Percentiles rank a stretch among this genome's conserved stretches.
Evolutionary conservation across 805 yeast genomes (phyloP).

Genomic region (Wickerhamomyces rabaulensis): DNA sequence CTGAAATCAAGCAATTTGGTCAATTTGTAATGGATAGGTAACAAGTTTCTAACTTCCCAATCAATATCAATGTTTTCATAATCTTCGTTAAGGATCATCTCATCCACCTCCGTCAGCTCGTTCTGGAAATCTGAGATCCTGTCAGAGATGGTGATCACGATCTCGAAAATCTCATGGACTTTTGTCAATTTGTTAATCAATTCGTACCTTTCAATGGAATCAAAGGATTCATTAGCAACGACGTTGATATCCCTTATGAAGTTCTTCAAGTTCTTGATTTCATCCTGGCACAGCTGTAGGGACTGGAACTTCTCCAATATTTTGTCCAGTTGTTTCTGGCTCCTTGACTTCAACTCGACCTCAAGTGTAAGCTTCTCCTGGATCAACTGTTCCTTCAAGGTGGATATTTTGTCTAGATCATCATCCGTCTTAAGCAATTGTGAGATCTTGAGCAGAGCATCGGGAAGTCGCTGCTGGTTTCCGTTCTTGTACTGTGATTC

Average conservation of each 20-base stretch:
- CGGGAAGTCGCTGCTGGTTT: background rate
- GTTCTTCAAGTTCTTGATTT: slow-evolving; percentile 45
- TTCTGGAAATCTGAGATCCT: slow-evolving; percentile 54
- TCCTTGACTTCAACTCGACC: slow-evolving; percentile 35
- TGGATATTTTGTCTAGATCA: slow-evolving; percentile 50
- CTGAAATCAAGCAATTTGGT: slow-evolving; percentile 70
- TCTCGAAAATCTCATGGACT: slow-evolving; percentile 66
- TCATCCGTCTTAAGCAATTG: slow-evolving; percentile 33
- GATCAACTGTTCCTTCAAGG: slow-evolving; percentile 47
- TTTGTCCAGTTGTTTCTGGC: slow-evolving; percentile 47
- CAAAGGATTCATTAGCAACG: slow-evolving; percentile 49
- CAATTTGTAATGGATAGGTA: slow-evolving; percentile 64
- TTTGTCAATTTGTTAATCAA: slow-evolving; percentile 62
- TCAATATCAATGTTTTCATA: slow-evolving; percentile 36
- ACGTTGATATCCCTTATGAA: slow-evolving; percentile 39
- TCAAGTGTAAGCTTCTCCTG: slow-evolving; percentile 76
- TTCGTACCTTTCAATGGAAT: slow-evolving; percentile 61
- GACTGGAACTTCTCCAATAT: slow-evolving; percentile 41
- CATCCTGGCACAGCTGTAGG: slow-evolving; percentile 34
- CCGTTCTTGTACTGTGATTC: background rate
- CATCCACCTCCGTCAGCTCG: slow-evolving; percentile 44
- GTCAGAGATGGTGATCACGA: slow-evolving; percentile 58
- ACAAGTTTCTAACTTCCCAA: slow-evolving; percentile 46
- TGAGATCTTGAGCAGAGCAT: slow-evolving; percentile 26
- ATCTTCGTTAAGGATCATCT: slow-evolving; percentile 44